These are phyloP conservation scores for Limtongia smithiae DNA, from an alignment of 805 yeast species.

Conservation along the genomic window DNA sequence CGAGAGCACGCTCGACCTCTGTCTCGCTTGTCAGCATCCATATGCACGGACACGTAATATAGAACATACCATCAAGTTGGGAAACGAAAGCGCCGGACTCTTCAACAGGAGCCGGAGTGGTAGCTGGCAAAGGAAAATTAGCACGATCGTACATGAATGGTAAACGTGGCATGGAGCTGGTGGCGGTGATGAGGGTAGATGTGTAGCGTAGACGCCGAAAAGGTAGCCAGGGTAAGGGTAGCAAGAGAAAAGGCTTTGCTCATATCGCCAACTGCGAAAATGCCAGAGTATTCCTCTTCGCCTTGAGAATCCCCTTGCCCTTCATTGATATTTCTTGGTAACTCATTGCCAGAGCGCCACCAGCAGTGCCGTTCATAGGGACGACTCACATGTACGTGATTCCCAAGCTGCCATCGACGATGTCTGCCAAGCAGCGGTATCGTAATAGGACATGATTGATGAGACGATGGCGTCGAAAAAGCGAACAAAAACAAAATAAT, in stretches of 20 bases:
- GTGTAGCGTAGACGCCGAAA: too few relatives aligned
- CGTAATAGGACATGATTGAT: slow-evolving; percentile 27
- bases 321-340: too few relatives aligned
- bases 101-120: slow-evolving; percentile 23
- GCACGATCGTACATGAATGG: background rate
- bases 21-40: background rate
- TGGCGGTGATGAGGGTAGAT: background rate
- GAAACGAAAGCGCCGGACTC: slow-evolving; percentile 29
- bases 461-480: background rate
- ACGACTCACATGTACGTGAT: slow-evolving; percentile 15
- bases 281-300: too few relatives aligned
- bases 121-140: slow-evolving; percentile 4
- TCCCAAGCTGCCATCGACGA: slow-evolving; percentile 25
- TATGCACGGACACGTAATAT: background rate
- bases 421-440: slow-evolving; percentile 28
- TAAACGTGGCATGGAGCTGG: background rate
- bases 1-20: slow-evolving; percentile 31
- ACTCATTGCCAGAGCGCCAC: too few relatives aligned
- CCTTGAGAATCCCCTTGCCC: too few relatives aligned
- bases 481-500: too few relatives aligned
- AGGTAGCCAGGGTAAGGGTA: too few relatives aligned
- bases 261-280: too few relatives aligned
- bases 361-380: too few relatives aligned
- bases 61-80: slow-evolving; percentile 26
- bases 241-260: too few relatives aligned